phyloP scores from a whole-genome alignment of 2,329 filamentous ascomycete genomes.

The Claviceps sp. region DNA sequence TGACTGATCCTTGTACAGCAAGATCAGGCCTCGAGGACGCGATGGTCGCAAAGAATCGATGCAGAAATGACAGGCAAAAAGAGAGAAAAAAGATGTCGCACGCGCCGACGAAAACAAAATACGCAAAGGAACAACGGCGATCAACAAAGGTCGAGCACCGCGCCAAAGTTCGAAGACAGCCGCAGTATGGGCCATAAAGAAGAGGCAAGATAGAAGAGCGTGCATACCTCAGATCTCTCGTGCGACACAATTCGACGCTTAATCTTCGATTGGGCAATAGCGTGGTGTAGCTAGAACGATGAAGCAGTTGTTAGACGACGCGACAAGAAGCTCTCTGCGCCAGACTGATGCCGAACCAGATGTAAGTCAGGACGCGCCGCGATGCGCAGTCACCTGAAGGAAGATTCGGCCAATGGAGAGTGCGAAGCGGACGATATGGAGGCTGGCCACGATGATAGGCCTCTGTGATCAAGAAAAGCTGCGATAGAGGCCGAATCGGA shows the following conservation, averaged over 20 bases:
- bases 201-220: background rate
- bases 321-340: conserved; percentile 9
- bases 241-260: conserved; percentile 3
- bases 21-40: background rate
- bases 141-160: background rate
- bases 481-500: conserved; percentile 19
- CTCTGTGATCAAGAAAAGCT: conserved; percentile 25
- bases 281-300: conserved; percentile 8
- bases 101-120: background rate
- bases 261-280: conserved; percentile 1
- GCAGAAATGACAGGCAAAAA: background rate
- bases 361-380: conserved; percentile 7
- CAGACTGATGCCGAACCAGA: conserved; percentile 13
- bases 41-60: background rate
- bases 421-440: conserved; percentile 24
- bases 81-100: background rate
- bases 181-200: background rate
- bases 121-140: background rate
- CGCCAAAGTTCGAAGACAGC: background rate
- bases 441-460: conserved; percentile 39
- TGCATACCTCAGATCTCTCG: conserved; percentile 3
- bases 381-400: conserved; percentile 37
- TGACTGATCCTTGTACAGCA: too few relatives aligned
- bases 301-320: conserved; percentile 4
- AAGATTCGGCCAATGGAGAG: conserved; percentile 32